Evolutionary conservation across 1,284 basidiomycete genomes (phyloP).

Genomic region (Leccinum olivaceoglutinosum): DNA sequence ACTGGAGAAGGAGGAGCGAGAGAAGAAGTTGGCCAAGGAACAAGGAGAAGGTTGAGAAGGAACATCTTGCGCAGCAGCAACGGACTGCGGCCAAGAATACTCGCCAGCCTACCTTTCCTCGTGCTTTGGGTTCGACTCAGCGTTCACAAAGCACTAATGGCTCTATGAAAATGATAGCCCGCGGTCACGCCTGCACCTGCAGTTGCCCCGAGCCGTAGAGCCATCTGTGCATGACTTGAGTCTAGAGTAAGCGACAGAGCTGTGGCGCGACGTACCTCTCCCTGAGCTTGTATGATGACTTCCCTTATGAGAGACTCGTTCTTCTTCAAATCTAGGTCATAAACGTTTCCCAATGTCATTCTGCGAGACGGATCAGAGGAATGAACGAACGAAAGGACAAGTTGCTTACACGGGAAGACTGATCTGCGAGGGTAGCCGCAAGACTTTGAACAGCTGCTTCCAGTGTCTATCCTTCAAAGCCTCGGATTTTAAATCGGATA

Average conservation of each 20-base stretch:
- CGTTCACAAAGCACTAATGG: conserved; percentile 39
- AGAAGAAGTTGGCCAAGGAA: conserved; percentile 53
- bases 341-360: conserved; percentile 95
- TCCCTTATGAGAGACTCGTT: conserved; percentile 92
- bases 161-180: conserved; percentile 48
- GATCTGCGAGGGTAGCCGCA: conserved; percentile 64
- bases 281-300: conserved; percentile 95
- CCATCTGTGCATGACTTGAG: conserved; percentile 55
- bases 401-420: conserved; percentile 60
- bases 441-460: conserved; percentile 94
- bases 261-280: conserved; percentile 59
- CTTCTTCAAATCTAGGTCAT: conserved; percentile 92
- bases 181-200: conserved; percentile 26
- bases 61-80: conserved; percentile 42
- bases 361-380: conserved; percentile 34
- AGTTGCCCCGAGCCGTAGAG: conserved; percentile 39
- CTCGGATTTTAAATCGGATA: conserved; percentile 94
- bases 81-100: conserved; percentile 32
- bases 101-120: conserved; percentile 45
- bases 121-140: conserved; percentile 47
- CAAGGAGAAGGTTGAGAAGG: conserved; percentile 50
- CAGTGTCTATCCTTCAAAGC: conserved; percentile 97
- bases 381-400: conserved; percentile 1
- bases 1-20: conserved; percentile 61
- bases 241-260: not conserved